Evolutionary conservation across 2,329 filamentous ascomycete species (phyloP).

Genomic region (Claviceps sp.): DNA sequence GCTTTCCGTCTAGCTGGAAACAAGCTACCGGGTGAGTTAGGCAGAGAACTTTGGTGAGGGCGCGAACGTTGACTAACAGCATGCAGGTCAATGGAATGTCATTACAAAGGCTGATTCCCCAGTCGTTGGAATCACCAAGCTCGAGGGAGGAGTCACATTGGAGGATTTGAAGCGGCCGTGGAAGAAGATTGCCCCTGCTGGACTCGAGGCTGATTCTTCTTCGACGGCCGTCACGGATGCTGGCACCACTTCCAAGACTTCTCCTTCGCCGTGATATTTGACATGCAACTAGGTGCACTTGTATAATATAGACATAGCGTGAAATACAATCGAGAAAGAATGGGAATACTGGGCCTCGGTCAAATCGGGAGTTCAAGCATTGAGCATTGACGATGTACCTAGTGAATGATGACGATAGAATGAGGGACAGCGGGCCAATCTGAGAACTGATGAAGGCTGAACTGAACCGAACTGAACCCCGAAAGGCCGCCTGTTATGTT

Average conservation of each 20-base stretch:
- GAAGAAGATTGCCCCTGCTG: slow-evolving; percentile 42
- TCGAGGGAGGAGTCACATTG: slow-evolving; percentile 72
- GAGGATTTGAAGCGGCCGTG: slow-evolving; percentile 74
- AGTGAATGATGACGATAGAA: too few species aligned
- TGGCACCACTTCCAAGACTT: slow-evolving; percentile 21
- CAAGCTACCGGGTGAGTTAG: slow-evolving; percentile 71
- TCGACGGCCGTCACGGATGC: slow-evolving; percentile 20
- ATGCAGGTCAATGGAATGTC: slow-evolving; percentile 70
- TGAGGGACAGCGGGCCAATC: too few species aligned
- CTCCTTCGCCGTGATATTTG: slow-evolving; percentile 13
- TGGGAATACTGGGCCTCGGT: not conserved
- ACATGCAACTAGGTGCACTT: not conserved
- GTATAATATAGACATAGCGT: not conserved
- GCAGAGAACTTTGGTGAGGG: not conserved
- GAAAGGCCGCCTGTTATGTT: too few species aligned
- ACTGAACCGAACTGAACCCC: too few species aligned
- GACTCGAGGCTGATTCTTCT: slow-evolving; percentile 21
- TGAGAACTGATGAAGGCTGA: too few species aligned
- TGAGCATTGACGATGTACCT: not conserved
- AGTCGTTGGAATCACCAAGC: slow-evolving; percentile 83
- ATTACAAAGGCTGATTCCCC: slow-evolving; percentile 84
- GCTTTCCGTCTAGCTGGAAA: slow-evolving; percentile 88
- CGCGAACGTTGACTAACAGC: slow-evolving; percentile 11
- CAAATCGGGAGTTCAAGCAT: not conserved
- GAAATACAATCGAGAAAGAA: not conserved